phyloP scores from a whole-genome alignment of 2,329 filamentous ascomycete species.

The Epichloe bromicola region DNA sequence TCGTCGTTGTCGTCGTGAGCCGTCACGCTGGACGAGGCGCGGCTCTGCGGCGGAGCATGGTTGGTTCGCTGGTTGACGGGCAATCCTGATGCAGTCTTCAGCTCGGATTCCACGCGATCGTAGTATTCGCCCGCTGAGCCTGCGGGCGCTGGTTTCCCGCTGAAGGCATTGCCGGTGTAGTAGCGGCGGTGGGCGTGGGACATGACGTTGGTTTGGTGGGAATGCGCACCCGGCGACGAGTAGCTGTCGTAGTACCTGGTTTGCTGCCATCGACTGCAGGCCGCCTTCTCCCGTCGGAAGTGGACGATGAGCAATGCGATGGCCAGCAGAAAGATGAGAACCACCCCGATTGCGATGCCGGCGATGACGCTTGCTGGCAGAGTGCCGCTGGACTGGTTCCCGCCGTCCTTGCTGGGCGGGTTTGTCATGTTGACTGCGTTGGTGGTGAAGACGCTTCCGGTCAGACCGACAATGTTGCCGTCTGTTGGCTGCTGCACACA shows the following conservation, averaged over 20 bases:
- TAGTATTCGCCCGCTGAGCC: conserved; percentile 28
- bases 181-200: conserved; percentile 11
- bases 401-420: conserved; percentile 12
- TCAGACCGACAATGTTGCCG: conserved; percentile 27
- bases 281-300: conserved; percentile 29
- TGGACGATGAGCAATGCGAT: conserved; percentile 33
- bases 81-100: not conserved
- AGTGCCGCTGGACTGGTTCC: conserved; percentile 12
- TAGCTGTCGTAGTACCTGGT: conserved; percentile 6
- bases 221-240: conserved; percentile 11
- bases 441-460: conserved; percentile 28
- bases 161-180: conserved; percentile 10
- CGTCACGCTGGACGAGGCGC: conserved; percentile 15
- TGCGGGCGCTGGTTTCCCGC: conserved; percentile 11
- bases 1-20: not conserved
- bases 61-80: not conserved
- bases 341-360: conserved; percentile 37
- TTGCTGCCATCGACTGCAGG: conserved; percentile 12
- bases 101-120: conserved; percentile 22
- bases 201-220: conserved; percentile 16
- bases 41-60: not conserved
- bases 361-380: conserved; percentile 39
- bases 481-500: conserved; percentile 30
- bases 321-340: conserved; percentile 28
- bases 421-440: conserved; percentile 27